Evolutionary conservation across 345 rosid genomes (phyloP).

Genomic region (Citrus australasica): DNA sequence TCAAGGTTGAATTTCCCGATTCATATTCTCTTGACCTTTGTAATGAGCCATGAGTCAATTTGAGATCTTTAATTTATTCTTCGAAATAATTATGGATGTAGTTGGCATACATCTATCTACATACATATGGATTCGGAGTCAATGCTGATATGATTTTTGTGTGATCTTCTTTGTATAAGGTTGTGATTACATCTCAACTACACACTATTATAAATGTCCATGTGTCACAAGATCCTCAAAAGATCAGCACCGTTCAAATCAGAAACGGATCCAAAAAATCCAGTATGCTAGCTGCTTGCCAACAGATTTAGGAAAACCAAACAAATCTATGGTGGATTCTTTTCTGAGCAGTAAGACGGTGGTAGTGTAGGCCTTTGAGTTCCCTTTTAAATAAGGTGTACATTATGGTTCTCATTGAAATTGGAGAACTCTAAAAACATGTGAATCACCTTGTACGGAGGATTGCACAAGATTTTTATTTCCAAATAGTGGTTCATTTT

Average conservation of each 20-base stretch:
- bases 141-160: too few relatives aligned
- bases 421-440: background rate
- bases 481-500: background rate
- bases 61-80: constrained; percentile 1
- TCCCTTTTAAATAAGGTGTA: background rate
- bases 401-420: background rate
- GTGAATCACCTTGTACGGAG: background rate
- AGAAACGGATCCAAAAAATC: too few relatives aligned
- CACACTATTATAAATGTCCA: too few relatives aligned
- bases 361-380: background rate
- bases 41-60: background rate
- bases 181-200: too few relatives aligned
- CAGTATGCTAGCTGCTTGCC: background rate
- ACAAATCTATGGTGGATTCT: background rate
- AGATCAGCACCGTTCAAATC: too few relatives aligned
- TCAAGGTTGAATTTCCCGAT: background rate
- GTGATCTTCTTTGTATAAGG: too few relatives aligned
- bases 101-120: background rate
- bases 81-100: background rate
- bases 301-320: background rate
- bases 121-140: too few relatives aligned
- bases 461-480: background rate
- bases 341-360: background rate
- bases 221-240: too few relatives aligned
- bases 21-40: constrained; percentile 14